Evolutionary conservation across 1,139 yeast species (phyloP), one percentile per base, ranked within the genome.

Genomic region (Diutina mesorugosa): DNA sequence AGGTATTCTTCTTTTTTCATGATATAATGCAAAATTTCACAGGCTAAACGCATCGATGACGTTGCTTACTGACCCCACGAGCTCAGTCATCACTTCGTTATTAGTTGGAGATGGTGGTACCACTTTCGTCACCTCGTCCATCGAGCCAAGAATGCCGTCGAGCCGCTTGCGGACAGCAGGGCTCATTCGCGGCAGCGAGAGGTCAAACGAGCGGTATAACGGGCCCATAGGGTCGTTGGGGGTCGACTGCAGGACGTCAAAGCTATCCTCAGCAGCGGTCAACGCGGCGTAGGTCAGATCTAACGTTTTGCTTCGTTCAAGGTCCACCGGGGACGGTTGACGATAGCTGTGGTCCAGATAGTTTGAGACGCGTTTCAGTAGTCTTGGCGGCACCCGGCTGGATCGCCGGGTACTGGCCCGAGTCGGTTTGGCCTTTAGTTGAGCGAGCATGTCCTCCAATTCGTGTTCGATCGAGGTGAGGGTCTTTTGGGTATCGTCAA

Each of bases 201-300:
- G 41, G n/a, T 35, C 41, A 35, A 35, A 35, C n/a, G 41, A 35
- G n/a, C 41, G 41, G 14, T 35, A 10, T 10, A 35, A 12, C 14
- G 41, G 41, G 0, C n/a, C 41, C 41, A 35, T 35, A 4, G 41
- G 41, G 14, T 35, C 41, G 5, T 35, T 9, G 14, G 41, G 41
- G 14, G 12, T 32, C 2, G 38, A n/a, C 2, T 12, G 14, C 14
- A 10, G 41, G 16, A 5, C 10, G 14, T 35, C 41, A 10, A 35
- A 35, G 16, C 41, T 35, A 9, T 35, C 41, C 14, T 47, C 38
- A 6, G 9, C 51, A 7, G 51, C 51, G 51, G 51, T 47, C 35
- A 47, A 28, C 21, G 51, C 51, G 2, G 51, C 51, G 30, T 47
- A 47, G 30, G 51, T 47, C 51, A 47, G 51, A 16, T 47, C 51